Percentiles rank a stretch among this genome's conserved stretches.
Evolutionary conservation across 768 basidiomycete genomes (phyloP).

Genomic region (Symmetrospora coprosmae): DNA sequence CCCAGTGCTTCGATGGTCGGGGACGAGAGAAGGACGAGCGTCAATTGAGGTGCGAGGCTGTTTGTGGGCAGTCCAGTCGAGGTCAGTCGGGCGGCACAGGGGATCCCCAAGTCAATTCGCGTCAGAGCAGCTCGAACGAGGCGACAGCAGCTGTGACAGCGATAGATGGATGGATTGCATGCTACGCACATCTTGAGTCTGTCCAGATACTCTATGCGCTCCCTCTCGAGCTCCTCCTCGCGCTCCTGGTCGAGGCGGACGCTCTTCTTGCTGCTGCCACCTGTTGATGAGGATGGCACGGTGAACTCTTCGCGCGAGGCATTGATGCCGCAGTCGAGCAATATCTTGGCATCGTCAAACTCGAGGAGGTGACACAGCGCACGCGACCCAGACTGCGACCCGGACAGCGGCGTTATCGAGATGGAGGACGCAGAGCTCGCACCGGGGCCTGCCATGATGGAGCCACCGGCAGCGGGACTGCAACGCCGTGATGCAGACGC

Average conservation of each 20-base stretch:
- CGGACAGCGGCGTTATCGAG: not conserved
- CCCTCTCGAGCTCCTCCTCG: constrained; percentile 37
- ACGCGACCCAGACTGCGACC: not conserved
- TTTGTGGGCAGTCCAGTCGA: not conserved
- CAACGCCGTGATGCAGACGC: no score
- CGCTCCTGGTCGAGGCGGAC: constrained; percentile 33
- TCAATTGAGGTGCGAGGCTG: constrained; percentile 65
- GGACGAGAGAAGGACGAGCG: constrained; percentile 85
- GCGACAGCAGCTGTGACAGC: no score
- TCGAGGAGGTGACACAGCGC: constrained; percentile 59
- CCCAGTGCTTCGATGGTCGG: constrained; percentile 80
- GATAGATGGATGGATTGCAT: no score
- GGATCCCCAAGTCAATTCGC: no score
- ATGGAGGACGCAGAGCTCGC: no score
- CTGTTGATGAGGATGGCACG: constrained; percentile 31
- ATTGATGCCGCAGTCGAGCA: constrained; percentile 87
- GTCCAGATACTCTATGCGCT: constrained; percentile 29
- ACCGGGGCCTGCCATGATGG: no score
- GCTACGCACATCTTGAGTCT: constrained; percentile 35
- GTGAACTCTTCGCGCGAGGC: constrained; percentile 59
- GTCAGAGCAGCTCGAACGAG: no score
- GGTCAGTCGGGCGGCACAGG: no score
- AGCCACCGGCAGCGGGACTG: no score
- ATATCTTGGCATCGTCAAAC: constrained; percentile 80
- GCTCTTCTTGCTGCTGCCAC: no score